Evolutionary conservation across 106 monocot genomes (phyloP).

Genomic region (Ottelia alismoides): DNA sequence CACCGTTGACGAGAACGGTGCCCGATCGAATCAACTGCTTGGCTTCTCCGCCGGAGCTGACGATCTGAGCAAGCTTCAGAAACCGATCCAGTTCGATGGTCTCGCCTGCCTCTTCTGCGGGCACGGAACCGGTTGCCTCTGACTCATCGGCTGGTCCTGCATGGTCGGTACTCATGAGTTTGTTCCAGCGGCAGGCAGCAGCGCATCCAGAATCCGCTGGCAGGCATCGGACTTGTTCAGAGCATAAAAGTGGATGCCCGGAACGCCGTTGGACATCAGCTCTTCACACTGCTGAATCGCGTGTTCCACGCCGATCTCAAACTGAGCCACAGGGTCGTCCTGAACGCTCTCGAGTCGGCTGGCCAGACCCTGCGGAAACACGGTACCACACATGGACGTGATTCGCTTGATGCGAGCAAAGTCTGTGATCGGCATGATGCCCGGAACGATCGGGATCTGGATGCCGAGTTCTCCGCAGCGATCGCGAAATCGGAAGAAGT

Average conservation of each 20-base stretch:
- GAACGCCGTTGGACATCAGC: constrained; percentile 28
- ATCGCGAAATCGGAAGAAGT: constrained; percentile 32
- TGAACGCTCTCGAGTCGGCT: constrained; percentile 28
- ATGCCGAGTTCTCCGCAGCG: constrained; percentile 47
- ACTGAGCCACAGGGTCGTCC: constrained; percentile 22
- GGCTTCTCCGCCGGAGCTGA: too few species aligned
- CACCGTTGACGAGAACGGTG: too few species aligned
- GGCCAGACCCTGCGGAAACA: constrained; percentile 26
- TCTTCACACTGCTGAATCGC: constrained; percentile 32
- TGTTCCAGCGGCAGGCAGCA: too few species aligned
- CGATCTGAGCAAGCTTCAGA: too few species aligned
- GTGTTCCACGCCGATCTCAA: constrained; percentile 33
- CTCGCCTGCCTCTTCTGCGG: too few species aligned
- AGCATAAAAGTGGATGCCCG: constrained; percentile 41
- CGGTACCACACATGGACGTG: constrained; percentile 42
- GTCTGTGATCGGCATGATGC: constrained; percentile 39
- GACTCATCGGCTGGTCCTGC: too few species aligned
- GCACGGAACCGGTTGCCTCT: too few species aligned
- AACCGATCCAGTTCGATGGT: too few species aligned
- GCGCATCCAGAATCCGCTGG: constrained; percentile 24
- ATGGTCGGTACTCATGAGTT: too few species aligned
- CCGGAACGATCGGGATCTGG: constrained; percentile 40
- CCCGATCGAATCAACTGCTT: too few species aligned
- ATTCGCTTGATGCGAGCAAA: constrained; percentile 38
- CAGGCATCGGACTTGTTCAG: constrained; percentile 38